Evolutionary conservation across 2,329 filamentous ascomycete species (phyloP), one percentile per base, ranked within the genome.

Genomic region (Hypoxylon sp.): DNA sequence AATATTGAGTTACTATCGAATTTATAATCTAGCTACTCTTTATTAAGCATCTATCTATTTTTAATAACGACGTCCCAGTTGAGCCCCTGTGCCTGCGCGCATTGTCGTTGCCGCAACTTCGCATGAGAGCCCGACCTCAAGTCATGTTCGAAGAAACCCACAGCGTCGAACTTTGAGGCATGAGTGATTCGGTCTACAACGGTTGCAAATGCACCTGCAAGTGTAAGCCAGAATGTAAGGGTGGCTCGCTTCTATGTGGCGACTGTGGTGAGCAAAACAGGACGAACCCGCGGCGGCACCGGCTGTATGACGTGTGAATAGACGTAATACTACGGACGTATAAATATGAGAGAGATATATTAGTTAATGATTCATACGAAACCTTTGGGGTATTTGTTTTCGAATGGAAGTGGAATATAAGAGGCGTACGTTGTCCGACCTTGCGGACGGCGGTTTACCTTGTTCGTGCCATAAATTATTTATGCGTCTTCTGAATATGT

Each of bases 191-290:
- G 7, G 27, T 49, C 1, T 72, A 73, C 42, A 8, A 7, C 14
- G 56, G 48, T 2, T 73, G 71, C 55, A 53, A 42, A 31, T 73
- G 70, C 48, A 55, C 59, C 17, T 73, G 70, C 35, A 55, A 51
- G 40, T 73, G 70, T 49, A 61, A 51, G 44, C 53, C 68, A n/a
- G 44, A 69, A 49, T 54, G 67, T 3, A 44, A 33, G 14, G 46
- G 49, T 10, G 37, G 30, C 8, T 49, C 40, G 25, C 20, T 33
- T 40, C 56, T 66, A 7, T 72, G 70, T 37, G 55, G 31, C 40
- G 67, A 70, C 44, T 70, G 64, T 42, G 49, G 31, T 14, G 67
- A 53, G 54, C 48, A 64, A 44, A 65, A 65, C 22, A 14, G 31
- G 17, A 7, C 53, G 35, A 65, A 68, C 42, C 61, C 58, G 22